A percentile compares a stretch with the other conserved stretches of the same genome.
phyloP scores from a whole-genome alignment of 768 basidiomycete species.

The Fomitopsis serialis region DNA sequence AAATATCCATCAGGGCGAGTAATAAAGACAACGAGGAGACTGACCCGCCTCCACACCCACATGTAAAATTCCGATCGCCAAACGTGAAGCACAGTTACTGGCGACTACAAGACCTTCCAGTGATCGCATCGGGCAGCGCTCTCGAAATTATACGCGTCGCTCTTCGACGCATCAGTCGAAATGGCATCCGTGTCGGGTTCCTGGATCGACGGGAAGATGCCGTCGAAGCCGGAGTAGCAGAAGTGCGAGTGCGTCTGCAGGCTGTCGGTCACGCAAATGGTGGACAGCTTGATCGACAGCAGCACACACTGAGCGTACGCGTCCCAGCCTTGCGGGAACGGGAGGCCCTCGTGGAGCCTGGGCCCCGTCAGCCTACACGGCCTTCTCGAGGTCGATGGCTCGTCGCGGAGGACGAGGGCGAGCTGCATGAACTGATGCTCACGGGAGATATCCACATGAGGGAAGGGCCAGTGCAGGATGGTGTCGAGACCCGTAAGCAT shows the following conservation, averaged over 20 bases:
- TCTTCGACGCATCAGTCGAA: conserved; percentile 98
- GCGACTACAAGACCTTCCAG: too few relatives aligned
- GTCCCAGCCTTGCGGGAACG: conserved; percentile 95
- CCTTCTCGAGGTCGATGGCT: conserved; percentile 94
- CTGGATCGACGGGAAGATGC: conserved; percentile 97
- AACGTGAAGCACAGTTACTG: too few relatives aligned
- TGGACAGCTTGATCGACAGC: conserved; percentile 96
- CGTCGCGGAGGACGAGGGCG: conserved; percentile 95
- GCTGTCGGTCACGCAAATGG: conserved; percentile 88
- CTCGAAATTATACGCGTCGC: too few relatives aligned
- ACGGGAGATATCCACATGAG: conserved; percentile 93
- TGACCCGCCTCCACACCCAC: too few relatives aligned
- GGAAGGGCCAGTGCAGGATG: conserved; percentile 99
- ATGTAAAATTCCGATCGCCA: too few relatives aligned
- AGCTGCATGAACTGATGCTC: conserved; percentile 98
- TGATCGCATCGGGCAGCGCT: too few relatives aligned
- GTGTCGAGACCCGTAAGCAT: conserved; percentile 99
- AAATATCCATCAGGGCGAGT: too few relatives aligned
- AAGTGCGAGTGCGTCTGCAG: conserved; percentile 99
- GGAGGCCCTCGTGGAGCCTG: conserved; percentile 98
- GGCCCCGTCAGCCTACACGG: conserved; percentile 99
- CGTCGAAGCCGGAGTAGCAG: conserved; percentile 98
- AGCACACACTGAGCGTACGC: conserved; percentile 97
- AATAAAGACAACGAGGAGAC: too few relatives aligned
- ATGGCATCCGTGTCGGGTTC: conserved; percentile 98